A percentile compares a stretch with the other conserved stretches of the same genome.
These are phyloP conservation scores for Malus hybrid DNA, from an alignment of 331 rosid species.

Conservation along the genomic window DNA sequence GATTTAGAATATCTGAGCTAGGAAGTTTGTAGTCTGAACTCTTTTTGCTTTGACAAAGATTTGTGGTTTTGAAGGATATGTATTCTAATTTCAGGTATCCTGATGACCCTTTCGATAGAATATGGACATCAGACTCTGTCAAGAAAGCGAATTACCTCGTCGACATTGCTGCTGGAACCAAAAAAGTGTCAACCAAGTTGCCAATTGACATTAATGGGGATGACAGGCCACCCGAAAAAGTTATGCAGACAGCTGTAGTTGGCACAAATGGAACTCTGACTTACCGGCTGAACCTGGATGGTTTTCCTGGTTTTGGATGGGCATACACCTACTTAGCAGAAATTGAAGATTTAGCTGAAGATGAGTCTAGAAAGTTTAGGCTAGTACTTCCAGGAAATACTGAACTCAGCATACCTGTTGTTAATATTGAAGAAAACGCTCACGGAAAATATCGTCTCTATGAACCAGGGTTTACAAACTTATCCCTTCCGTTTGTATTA, in stretches of 20 bases:
- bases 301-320: conserved; percentile 89
- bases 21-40: neutral
- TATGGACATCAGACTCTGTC: conserved; percentile 78
- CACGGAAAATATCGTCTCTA: conserved; percentile 80
- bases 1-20: neutral
- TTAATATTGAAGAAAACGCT: conserved; percentile 90
- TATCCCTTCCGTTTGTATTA: conserved; percentile 78
- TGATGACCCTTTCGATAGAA: conserved; percentile 82
- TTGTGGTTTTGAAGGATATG: neutral
- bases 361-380: conserved; percentile 81
- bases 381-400: conserved; percentile 72
- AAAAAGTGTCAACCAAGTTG: conserved; percentile 61
- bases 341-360: conserved; percentile 72
- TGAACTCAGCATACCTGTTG: conserved; percentile 71
- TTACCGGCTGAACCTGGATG: conserved; percentile 82
- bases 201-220: conserved; percentile 60
- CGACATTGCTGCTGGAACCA: conserved; percentile 84
- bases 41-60: neutral
- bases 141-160: conserved; percentile 91
- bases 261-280: conserved; percentile 83
- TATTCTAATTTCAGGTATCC: conserved; percentile 59
- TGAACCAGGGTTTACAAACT: conserved; percentile 76
- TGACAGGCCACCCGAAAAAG: conserved; percentile 75
- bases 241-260: conserved; percentile 97
- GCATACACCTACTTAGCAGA: conserved; percentile 86